phyloP scores from a whole-genome alignment of 208 protist genomes.

The Lotmaria passim region DNA sequence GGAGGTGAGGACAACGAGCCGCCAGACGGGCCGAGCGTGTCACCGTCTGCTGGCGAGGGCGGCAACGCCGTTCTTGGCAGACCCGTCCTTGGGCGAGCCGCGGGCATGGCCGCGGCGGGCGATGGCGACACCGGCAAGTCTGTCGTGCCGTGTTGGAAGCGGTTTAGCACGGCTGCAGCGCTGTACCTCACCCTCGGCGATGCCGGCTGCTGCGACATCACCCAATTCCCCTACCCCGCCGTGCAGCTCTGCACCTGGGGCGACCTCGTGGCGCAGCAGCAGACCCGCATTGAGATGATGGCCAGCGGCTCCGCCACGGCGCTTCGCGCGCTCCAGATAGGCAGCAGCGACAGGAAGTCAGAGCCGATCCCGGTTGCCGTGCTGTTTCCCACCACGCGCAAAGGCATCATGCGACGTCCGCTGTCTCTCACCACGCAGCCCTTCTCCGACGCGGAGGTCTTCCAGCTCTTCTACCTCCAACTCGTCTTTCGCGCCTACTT shows the following conservation, averaged over 20 bases:
- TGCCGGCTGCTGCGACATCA: slow-evolving; percentile 52
- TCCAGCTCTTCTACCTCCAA: slow-evolving; percentile 87
- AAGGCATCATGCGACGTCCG: slow-evolving; percentile 32
- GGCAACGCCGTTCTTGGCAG: background rate
- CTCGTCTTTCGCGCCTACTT: slow-evolving; percentile 80
- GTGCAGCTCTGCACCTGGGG: slow-evolving; percentile 51
- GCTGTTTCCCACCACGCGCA: slow-evolving; percentile 35
- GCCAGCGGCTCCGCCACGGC: slow-evolving; percentile 21
- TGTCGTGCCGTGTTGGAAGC: slow-evolving; percentile 52
- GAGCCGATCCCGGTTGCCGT: slow-evolving; percentile 40
- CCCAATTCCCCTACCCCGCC: slow-evolving; percentile 48
- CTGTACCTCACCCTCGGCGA: slow-evolving; percentile 64
- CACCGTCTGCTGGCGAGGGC: background rate
- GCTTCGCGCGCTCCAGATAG: slow-evolving; percentile 13
- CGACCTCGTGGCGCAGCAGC: slow-evolving; percentile 34
- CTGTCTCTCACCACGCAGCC: slow-evolving; percentile 55
- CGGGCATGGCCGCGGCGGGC: background rate
- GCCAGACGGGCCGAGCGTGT: background rate
- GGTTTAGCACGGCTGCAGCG: slow-evolving; percentile 51
- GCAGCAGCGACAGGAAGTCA: background rate
- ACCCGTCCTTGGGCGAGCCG: slow-evolving; percentile 1
- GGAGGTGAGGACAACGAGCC: background rate
- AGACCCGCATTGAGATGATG: slow-evolving; percentile 34
- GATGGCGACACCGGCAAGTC: background rate
- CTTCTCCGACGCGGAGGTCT: slow-evolving; percentile 85